These are phyloP conservation scores for Obba rivulosa DNA, from an alignment of 768 basidiomycete genomes.

Conservation along the genomic window DNA sequence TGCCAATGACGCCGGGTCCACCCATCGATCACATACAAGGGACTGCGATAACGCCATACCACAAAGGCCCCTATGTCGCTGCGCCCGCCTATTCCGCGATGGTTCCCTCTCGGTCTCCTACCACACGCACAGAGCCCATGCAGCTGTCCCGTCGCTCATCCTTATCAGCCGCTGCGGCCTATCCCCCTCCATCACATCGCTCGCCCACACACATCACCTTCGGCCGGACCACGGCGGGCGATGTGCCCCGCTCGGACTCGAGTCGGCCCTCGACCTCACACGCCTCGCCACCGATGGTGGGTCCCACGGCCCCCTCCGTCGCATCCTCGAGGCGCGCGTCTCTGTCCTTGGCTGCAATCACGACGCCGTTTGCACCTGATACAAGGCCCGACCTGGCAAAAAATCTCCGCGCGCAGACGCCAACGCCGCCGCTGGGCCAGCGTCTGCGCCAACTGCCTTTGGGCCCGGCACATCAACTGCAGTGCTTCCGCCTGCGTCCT, in stretches of 20 bases:
- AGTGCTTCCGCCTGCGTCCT: background rate
- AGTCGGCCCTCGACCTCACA: slow-evolving; percentile 4
- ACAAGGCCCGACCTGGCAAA: slow-evolving; percentile 43
- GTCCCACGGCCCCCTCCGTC: slow-evolving; percentile 7
- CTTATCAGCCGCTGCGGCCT: background rate
- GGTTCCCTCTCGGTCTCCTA: slow-evolving; percentile 13
- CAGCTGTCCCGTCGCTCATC: slow-evolving; percentile 3
- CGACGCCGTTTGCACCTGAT: slow-evolving; percentile 25
- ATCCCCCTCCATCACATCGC: background rate
- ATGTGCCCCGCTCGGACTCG: slow-evolving; percentile 1
- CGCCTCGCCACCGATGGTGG: background rate
- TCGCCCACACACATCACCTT: slow-evolving; percentile 1
- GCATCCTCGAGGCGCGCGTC: slow-evolving; percentile 32
- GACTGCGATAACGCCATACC: slow-evolving; percentile 20
- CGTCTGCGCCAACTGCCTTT: slow-evolving; percentile 55
- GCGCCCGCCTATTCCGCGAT: slow-evolving; percentile 7
- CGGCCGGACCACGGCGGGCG: slow-evolving; percentile 3
- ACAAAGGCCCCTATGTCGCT: slow-evolving; percentile 6
- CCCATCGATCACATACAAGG: slow-evolving; percentile 18
- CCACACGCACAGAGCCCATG: slow-evolving; percentile 15
- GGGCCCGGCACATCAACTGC: slow-evolving; percentile 18
- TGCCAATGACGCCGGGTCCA: slow-evolving; percentile 17
- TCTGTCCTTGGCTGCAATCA: slow-evolving; percentile 37
- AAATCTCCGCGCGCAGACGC: slow-evolving; percentile 79
- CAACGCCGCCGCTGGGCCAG: slow-evolving; percentile 55